phyloP scores from a whole-genome alignment of 192 early-diverging fungal genomes.

The Backusella westeae region DNA sequence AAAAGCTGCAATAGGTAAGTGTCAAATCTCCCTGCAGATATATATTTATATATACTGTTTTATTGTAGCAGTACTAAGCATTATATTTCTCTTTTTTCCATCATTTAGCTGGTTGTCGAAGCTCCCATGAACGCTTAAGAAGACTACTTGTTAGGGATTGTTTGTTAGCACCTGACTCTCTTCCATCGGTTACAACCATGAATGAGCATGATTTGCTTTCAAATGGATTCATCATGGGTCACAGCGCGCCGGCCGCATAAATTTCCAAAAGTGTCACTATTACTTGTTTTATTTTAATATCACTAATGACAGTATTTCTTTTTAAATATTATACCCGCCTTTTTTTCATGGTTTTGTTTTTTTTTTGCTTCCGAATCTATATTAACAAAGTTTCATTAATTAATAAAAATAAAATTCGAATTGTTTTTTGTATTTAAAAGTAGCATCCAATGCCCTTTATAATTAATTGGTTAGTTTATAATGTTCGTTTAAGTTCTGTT shows the following conservation, averaged over 20 bases:
- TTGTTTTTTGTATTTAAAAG: background rate
- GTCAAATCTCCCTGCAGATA: slow-evolving; percentile 42
- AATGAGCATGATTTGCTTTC: slow-evolving; percentile 1
- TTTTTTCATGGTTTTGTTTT: background rate
- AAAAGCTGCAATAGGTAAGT: slow-evolving; percentile 58
- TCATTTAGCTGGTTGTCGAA: slow-evolving; percentile 42
- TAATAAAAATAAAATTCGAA: background rate
- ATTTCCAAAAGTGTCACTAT: background rate
- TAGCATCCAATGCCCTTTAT: background rate
- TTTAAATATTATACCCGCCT: background rate
- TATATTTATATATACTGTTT: background rate
- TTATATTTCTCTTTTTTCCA: background rate
- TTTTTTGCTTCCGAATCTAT: background rate
- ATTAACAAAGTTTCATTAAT: background rate
- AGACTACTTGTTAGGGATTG: slow-evolving; percentile 39
- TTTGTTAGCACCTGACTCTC: background rate
- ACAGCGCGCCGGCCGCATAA: slow-evolving; percentile 50
- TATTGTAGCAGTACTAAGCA: background rate
- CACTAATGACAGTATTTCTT: background rate
- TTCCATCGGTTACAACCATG: slow-evolving; percentile 6
- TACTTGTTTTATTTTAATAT: background rate
- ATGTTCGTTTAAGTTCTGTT: background rate
- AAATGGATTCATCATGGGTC: slow-evolving; percentile 23
- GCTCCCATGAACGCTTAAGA: slow-evolving; percentile 45
- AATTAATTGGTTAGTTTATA: background rate